Base-by-base conservation (phyloP, 169 alveolate genomes). In the Plasmodium knowlesi region DNA sequence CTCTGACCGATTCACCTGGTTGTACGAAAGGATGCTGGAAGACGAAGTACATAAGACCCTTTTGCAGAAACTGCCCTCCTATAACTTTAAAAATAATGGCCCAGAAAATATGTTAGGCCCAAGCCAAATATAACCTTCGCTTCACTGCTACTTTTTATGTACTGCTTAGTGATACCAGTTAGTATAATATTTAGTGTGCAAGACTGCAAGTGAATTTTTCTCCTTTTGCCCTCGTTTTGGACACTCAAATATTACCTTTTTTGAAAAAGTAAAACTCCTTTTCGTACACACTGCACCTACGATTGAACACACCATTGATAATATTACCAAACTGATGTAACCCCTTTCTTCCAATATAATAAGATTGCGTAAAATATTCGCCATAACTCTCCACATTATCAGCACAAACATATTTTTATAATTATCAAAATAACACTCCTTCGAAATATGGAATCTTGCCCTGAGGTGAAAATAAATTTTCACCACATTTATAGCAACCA, bases 1-100 rank as follows among this genome's bases (percentile, higher is more conserved):
- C 34, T 96, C 98, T 8, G 98, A 96, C 67, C 79, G 98, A 84
- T 95, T 95, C 82, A 92, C 96, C 3, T 96, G 98, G 98, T 84
- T 96, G 73, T 96, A 96, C 57, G 97, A 96, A 84, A 94, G 96
- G 73, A 96, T 96, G 97, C 53, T 96, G 81, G 98, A 95, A 93
- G 92, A 96, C 92, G 92, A 70, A 86, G 61, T 83, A 3, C 92
- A 92, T 78, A 84, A 92, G 39, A 84, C 92, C 14, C 92, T 88
- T 25, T 88, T 88, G 50, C 83, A 79, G 39, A 88, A 88, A 37
- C 82, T 88, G 41, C 89, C 94, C 50, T 88, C 94, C 71, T 88
- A 88, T 39, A 88, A 88, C 46, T 88, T 88, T 78, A 88, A 88
- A 88, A 67, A 88, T 61, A 46, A 39, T 88, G 94, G 94, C 41